A percentile compares a stretch with the other conserved stretches of the same genome.
phyloP scores from a whole-genome alignment of 2,329 filamentous ascomycete species.

The Rugonectria rugulosa region DNA sequence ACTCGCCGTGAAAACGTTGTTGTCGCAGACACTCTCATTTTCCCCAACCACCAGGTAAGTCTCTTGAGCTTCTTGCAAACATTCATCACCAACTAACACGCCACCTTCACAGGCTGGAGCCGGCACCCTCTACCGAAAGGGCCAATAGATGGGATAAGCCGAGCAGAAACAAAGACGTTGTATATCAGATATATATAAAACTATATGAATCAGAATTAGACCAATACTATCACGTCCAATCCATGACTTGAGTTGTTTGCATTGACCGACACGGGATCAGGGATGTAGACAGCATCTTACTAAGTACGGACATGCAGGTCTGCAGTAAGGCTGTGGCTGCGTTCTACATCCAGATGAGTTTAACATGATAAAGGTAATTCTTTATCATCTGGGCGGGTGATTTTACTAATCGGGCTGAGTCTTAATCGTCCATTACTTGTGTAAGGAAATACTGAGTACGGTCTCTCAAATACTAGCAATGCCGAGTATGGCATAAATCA shows the following conservation, averaged over 20 bases:
- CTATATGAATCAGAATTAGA: neutral
- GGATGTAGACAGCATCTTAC: neutral
- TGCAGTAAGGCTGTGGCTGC: no score
- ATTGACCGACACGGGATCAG: neutral
- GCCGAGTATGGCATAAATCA: no score
- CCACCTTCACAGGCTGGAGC: constrained; percentile 41
- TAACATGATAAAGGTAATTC: no score
- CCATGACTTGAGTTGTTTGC: no score
- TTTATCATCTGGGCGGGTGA: no score
- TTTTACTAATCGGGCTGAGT: no score
- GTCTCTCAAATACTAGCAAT: no score
- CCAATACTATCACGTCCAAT: neutral
- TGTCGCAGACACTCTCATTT: constrained; percentile 85
- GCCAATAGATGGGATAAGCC: constrained; percentile 6
- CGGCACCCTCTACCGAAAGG: constrained; percentile 43
- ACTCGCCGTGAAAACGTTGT: constrained; percentile 90
- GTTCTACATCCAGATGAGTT: no score
- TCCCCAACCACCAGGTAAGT: constrained; percentile 84
- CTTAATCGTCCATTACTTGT: no score
- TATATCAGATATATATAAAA: neutral
- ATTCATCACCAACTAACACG: constrained; percentile 7
- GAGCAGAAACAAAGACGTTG: neutral
- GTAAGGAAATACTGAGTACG: no score
- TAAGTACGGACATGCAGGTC: no score
- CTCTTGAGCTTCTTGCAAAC: neutral